phyloP scores from a whole-genome alignment of 768 basidiomycete genomes.

The Mycena haematopus region DNA sequence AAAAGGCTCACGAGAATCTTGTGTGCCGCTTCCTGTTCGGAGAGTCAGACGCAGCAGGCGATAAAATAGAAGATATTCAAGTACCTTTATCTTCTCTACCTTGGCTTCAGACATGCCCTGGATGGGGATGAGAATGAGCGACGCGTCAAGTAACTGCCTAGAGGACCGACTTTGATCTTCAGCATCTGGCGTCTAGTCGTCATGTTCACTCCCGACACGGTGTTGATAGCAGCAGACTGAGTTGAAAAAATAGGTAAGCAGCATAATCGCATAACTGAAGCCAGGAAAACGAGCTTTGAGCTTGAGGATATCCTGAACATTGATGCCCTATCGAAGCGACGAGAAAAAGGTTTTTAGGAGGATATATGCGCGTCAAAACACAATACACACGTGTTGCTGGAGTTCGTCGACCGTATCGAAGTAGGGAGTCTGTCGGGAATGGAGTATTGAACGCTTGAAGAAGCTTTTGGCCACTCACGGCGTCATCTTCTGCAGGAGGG shows the following conservation, averaged over 20 bases:
- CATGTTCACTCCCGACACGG: slow-evolving; percentile 88
- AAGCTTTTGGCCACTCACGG: slow-evolving; percentile 36
- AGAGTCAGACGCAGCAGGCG: slow-evolving; percentile 8
- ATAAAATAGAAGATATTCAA: not conserved
- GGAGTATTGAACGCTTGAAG: slow-evolving; percentile 5
- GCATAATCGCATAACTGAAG: slow-evolving; percentile 12
- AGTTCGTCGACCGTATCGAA: slow-evolving; percentile 87
- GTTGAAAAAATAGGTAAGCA: slow-evolving; percentile 10
- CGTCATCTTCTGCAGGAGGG: slow-evolving; percentile 49
- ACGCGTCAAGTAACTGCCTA: slow-evolving; percentile 21
- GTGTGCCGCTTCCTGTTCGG: slow-evolving; percentile 82
- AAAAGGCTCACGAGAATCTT: slow-evolving; percentile 71
- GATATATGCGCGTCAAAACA: slow-evolving; percentile 26
- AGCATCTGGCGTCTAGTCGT: slow-evolving; percentile 88
- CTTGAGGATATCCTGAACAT: slow-evolving; percentile 93
- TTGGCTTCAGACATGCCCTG: slow-evolving; percentile 97
- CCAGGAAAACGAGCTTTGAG: slow-evolving; percentile 65
- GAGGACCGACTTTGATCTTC: slow-evolving; percentile 81
- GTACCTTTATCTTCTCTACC: slow-evolving; percentile 93
- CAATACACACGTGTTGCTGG: slow-evolving; percentile 69
- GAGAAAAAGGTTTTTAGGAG: slow-evolving; percentile 10
- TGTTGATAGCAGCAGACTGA: slow-evolving; percentile 82
- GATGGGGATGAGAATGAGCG: not conserved
- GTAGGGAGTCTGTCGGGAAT: slow-evolving; percentile 52
- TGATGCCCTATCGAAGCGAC: slow-evolving; percentile 73